Evolutionary conservation across 108 stramenopile genomes (phyloP).

Genomic region (Skeletonema potamos): DNA sequence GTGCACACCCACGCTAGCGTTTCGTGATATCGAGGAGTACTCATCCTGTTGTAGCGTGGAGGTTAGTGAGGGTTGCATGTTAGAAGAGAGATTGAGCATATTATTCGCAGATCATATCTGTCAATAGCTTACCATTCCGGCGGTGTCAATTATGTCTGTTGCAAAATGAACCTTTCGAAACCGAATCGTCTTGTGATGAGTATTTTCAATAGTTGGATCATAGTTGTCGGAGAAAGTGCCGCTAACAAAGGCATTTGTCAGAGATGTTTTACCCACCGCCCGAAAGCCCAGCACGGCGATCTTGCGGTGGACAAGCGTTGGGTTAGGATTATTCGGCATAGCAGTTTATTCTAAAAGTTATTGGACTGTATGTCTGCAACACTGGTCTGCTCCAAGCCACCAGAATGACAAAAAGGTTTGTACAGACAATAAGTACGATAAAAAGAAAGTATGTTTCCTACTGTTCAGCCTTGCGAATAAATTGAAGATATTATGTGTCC

Average conservation of each 20-base stretch:
- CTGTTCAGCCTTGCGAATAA: too few relatives aligned
- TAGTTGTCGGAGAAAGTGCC: conserved; percentile 82
- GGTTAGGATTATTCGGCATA: conserved; percentile 46
- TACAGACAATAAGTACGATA: too few relatives aligned
- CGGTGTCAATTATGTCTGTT: conserved; percentile 93
- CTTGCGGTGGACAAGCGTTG: conserved; percentile 79
- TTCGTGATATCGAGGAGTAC: conserved; percentile 83
- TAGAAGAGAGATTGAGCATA: not conserved
- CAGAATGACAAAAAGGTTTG: too few relatives aligned
- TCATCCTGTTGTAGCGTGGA: conserved; percentile 59
- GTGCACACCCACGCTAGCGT: conserved; percentile 87
- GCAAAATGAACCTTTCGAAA: conserved; percentile 89
- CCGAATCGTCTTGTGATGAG: conserved; percentile 81
- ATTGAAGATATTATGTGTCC: too few relatives aligned
- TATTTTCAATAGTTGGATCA: conserved; percentile 90
- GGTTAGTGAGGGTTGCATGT: not conserved
- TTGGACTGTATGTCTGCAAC: not conserved
- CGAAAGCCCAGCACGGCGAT: conserved; percentile 87
- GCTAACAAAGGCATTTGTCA: conserved; percentile 80
- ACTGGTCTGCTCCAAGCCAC: not conserved
- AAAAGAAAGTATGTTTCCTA: too few relatives aligned
- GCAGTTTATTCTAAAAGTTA: not conserved
- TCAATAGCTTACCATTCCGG: conserved; percentile 72
- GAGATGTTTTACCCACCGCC: conserved; percentile 84
- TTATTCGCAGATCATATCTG: not conserved